A percentile compares a stretch with the other conserved stretches of the same genome.
Evolutionary conservation across 768 basidiomycete species (phyloP).

Genomic region (Xerocomus spinulosus): DNA sequence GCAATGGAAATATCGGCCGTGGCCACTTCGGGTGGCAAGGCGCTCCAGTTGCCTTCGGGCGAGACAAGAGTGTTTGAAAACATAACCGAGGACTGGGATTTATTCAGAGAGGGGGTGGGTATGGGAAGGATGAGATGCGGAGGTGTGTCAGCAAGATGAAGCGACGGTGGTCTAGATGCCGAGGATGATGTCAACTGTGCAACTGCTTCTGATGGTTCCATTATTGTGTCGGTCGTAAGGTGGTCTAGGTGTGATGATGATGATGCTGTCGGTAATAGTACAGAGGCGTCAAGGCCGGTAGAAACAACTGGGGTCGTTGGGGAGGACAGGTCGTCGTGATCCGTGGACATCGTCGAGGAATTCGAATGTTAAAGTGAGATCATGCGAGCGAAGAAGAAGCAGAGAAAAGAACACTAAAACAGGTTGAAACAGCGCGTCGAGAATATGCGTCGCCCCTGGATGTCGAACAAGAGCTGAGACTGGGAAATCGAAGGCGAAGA

Average conservation of each 20-base stretch:
- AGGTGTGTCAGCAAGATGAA: slow-evolving; percentile 13
- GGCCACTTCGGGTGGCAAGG: slow-evolving; percentile 47
- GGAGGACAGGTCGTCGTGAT: slow-evolving; percentile 20
- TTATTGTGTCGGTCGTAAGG: slow-evolving; percentile 19
- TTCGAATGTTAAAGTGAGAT: slow-evolving; percentile 13
- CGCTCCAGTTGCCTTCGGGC: slow-evolving; percentile 35
- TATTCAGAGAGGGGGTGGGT: slow-evolving; percentile 35
- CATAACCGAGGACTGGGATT: slow-evolving; percentile 40
- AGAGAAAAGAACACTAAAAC: neutral
- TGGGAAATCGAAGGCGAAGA: neutral
- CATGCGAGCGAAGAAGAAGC: slow-evolving; percentile 14
- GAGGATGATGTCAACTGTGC: slow-evolving; percentile 9
- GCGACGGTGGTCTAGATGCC: slow-evolving; percentile 19
- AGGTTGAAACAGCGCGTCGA: slow-evolving; percentile 7
- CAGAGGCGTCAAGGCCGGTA: slow-evolving; percentile 18
- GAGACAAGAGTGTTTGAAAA: slow-evolving; percentile 40
- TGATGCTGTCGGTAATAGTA: slow-evolving; percentile 20
- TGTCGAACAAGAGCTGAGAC: slow-evolving; percentile 9
- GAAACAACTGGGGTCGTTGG: slow-evolving; percentile 12
- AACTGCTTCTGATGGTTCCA: slow-evolving; percentile 16
- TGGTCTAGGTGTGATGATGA: slow-evolving; percentile 21
- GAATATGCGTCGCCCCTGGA: slow-evolving; percentile 4
- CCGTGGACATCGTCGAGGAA: slow-evolving; percentile 24
- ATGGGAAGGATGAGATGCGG: slow-evolving; percentile 41
- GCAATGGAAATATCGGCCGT: slow-evolving; percentile 56